Evolutionary conservation across 2,329 filamentous ascomycete genomes (phyloP), one percentile per base, ranked within the genome.

Genomic region (Onygenales sp.): DNA sequence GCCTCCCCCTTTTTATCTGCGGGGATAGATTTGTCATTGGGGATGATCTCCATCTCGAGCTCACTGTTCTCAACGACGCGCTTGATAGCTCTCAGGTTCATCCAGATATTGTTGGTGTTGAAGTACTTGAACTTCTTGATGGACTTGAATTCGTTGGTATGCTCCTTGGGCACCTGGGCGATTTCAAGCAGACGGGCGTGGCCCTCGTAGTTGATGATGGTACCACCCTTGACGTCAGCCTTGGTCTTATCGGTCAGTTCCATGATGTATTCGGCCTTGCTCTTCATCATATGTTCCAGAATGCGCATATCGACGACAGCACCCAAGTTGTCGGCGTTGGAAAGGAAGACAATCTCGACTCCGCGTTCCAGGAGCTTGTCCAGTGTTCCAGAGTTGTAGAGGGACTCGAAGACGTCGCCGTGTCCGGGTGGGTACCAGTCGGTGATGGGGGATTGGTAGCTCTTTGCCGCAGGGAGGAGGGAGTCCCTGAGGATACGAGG

Each of bases 51-150:
- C 88, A 98, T 95, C 76, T 91, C 88, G 52, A 98, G 85, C 79
- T 97, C 92, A 72, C 95, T 89, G 74, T 94, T 90, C 83, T 97
- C 93, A 6, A 98, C 93, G 52, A 98, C 90, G 57, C 93, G 91
- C 86, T 97, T 97, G 77, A 98, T 87, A 63, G 93, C 93, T 70
- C 88, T 85, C 65, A 96, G 82, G 78, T 95, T 95, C 81, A 98
- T 87, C 93, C 93, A 98, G 77, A 98, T 96, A 83, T 98, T 98
- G 87, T 98, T 98, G 75, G 93, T 98, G 84, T 98, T 98, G 86
- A 98, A 98, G 85, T 98, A 98, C 83, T 95, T 96, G 87, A 98
- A 98, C 83, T 98, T 98, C 86, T 98, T 98, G 82, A 98, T 98
- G 48, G 91, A 96, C 85, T 98, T 98, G 88, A 98, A 98, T 79